Conservation (phyloP, 2,329 filamentous ascomycete genomes). For the Hymenoscyphus occultus region DNA sequence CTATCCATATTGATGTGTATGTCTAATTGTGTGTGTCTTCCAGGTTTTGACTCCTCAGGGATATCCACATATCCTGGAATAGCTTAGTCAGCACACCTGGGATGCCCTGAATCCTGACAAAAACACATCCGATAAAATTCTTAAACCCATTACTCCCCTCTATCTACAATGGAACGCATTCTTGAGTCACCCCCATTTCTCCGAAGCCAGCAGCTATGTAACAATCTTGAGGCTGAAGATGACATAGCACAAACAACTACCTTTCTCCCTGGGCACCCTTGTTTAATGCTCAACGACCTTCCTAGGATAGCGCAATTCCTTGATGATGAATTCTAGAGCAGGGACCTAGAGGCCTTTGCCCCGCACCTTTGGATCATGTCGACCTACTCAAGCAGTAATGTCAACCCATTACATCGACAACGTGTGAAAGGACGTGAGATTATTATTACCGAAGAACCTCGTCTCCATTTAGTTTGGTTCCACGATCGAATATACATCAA, state of each 20-base stretch:
- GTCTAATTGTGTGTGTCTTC: too few relatives aligned
- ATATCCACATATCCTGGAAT: too few relatives aligned
- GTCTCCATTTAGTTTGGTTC: constrained; percentile 5
- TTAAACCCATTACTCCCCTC: not conserved
- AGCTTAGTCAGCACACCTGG: too few relatives aligned
- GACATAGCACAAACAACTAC: not conserved
- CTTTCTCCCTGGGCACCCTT: not conserved
- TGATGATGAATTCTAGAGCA: not conserved
- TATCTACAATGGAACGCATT: not conserved
- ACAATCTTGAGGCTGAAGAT: not conserved
- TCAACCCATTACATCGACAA: constrained; percentile 32
- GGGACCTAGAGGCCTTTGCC: not conserved
- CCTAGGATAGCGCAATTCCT: not conserved
- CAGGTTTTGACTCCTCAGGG: too few relatives aligned
- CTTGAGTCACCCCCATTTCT: not conserved
- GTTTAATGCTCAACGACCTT: not conserved
- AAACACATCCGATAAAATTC: too few relatives aligned
- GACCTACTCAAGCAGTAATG: not conserved
- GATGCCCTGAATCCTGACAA: too few relatives aligned
- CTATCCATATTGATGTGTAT: too few relatives aligned
- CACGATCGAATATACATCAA: too few relatives aligned
- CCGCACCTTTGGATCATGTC: constrained; percentile 6
- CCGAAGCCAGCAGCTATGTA: not conserved
- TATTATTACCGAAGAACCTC: constrained; percentile 36
- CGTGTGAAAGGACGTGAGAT: constrained; percentile 33